phyloP scores from a whole-genome alignment of 768 basidiomycete genomes.

The Termitomyces sp. region DNA sequence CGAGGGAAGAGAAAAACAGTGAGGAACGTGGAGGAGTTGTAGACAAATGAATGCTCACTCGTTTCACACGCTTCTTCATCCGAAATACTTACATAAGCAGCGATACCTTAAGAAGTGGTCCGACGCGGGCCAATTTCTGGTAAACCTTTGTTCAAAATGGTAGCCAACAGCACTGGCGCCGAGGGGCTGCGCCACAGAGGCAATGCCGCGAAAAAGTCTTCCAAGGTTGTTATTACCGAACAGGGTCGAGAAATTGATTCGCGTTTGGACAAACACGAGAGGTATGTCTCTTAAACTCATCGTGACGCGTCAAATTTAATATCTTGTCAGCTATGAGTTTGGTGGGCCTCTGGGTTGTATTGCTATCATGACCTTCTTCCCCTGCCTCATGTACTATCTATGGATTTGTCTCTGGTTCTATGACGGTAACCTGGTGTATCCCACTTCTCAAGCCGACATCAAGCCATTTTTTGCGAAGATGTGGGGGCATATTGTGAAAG shows the following conservation, averaged over 20 bases:
- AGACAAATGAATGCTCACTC: not conserved
- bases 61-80: not conserved
- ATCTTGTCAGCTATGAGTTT: constrained; percentile 76
- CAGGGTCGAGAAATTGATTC: constrained; percentile 72
- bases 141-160: constrained; percentile 10
- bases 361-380: constrained; percentile 94
- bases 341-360: constrained; percentile 89
- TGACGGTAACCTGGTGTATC: constrained; percentile 74
- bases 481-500: constrained; percentile 81
- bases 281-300: constrained; percentile 29
- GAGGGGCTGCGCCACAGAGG: constrained; percentile 17
- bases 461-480: constrained; percentile 73
- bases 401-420: constrained; percentile 98
- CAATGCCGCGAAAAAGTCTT: constrained; percentile 17
- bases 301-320: not conserved
- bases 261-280: constrained; percentile 63
- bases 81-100: constrained; percentile 4
- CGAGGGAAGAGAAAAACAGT: not conserved
- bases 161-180: constrained; percentile 6
- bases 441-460: constrained; percentile 63
- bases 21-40: not conserved
- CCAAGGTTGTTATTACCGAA: constrained; percentile 45
- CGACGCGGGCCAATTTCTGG: constrained; percentile 6
- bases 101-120: constrained; percentile 10
- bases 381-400: constrained; percentile 95